phyloP scores from a whole-genome alignment of 2,329 filamentous ascomycete genomes.

The Pestalotiopsis sp. region DNA sequence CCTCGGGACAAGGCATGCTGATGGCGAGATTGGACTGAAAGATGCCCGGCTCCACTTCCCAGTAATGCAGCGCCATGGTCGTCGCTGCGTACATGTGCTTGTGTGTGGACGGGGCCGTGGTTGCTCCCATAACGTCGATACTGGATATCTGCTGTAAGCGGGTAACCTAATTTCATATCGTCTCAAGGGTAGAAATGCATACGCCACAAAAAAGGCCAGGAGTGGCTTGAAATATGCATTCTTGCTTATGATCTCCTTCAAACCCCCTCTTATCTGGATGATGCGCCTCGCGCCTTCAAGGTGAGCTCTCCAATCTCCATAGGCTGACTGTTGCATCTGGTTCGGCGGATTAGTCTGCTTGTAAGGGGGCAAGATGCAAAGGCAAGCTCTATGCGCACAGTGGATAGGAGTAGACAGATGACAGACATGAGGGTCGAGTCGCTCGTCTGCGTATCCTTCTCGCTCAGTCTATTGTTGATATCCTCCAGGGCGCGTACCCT shows the following conservation, averaged over 20 bases:
- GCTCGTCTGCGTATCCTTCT: constrained; percentile 18
- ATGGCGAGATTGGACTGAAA: constrained; percentile 20
- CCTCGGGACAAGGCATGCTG: constrained; percentile 19
- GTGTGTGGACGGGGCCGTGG: constrained; percentile 18
- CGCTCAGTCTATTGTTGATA: constrained; percentile 18
- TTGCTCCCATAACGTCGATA: constrained; percentile 20
- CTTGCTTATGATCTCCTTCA: constrained; percentile 14
- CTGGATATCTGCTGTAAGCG: not conserved
- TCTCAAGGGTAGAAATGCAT: constrained; percentile 1
- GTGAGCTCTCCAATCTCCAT: constrained; percentile 20
- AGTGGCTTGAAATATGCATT: constrained; percentile 20
- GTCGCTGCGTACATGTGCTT: constrained; percentile 16
- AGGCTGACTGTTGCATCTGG: constrained; percentile 20
- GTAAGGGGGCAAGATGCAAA: not conserved
- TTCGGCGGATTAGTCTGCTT: not conserved
- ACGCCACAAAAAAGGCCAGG: constrained; percentile 18
- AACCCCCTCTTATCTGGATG: constrained; percentile 18
- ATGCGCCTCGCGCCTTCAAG: constrained; percentile 21
- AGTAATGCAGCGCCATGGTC: constrained; percentile 19
- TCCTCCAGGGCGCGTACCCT: constrained; percentile 19
- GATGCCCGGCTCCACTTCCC: constrained; percentile 17
- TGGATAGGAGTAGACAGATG: constrained; percentile 20
- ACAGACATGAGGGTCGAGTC: constrained; percentile 23
- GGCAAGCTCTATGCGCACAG: constrained; percentile 13
- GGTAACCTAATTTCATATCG: not conserved